phyloP scores from a whole-genome alignment of 352 stramenopile species.

The Globisporangium mamillatum region DNA sequence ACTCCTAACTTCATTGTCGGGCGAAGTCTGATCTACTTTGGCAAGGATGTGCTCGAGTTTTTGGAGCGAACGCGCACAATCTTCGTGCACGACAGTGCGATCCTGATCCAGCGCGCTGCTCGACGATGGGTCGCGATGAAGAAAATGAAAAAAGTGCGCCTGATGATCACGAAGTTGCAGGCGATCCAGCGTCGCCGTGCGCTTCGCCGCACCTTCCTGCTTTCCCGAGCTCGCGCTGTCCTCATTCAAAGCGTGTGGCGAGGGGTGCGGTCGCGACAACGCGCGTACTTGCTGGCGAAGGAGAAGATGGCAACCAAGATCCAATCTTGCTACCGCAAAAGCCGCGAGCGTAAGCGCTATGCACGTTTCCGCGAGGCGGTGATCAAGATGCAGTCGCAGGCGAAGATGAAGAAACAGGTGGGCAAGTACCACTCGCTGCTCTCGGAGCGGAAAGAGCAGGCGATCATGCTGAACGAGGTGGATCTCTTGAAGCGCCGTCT shows the following conservation, averaged over 20 bases:
- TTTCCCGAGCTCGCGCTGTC: slow-evolving; percentile 37
- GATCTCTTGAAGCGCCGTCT: slow-evolving; percentile 68
- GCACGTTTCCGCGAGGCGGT: slow-evolving; percentile 59
- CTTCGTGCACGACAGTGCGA: slow-evolving; percentile 67
- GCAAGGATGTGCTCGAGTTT: slow-evolving; percentile 89
- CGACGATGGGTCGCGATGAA: slow-evolving; percentile 52
- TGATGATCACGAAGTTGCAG: slow-evolving; percentile 59
- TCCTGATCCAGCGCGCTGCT: slow-evolving; percentile 56
- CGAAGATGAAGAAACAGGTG: slow-evolving; percentile 80
- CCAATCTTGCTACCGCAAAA: slow-evolving; percentile 53
- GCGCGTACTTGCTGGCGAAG: slow-evolving; percentile 49
- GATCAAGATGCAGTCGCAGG: slow-evolving; percentile 61
- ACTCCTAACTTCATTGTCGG: slow-evolving; percentile 70
- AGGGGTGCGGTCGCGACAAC: slow-evolving; percentile 57
- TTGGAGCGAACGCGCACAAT: slow-evolving; percentile 77
- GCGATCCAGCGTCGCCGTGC: slow-evolving; percentile 48
- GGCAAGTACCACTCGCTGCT: slow-evolving; percentile 64
- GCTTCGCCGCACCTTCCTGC: slow-evolving; percentile 42
- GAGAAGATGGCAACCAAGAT: slow-evolving; percentile 59
- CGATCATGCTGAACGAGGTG: slow-evolving; percentile 74
- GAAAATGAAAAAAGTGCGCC: slow-evolving; percentile 45
- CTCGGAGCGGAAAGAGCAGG: slow-evolving; percentile 62
- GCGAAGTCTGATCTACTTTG: slow-evolving; percentile 93
- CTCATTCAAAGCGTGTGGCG: slow-evolving; percentile 76
- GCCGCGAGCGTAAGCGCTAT: slow-evolving; percentile 47